Percentiles rank a stretch among this genome's conserved stretches.
phyloP scores from a whole-genome alignment of 441 rosid species.

The Adansonia grandidieri region DNA sequence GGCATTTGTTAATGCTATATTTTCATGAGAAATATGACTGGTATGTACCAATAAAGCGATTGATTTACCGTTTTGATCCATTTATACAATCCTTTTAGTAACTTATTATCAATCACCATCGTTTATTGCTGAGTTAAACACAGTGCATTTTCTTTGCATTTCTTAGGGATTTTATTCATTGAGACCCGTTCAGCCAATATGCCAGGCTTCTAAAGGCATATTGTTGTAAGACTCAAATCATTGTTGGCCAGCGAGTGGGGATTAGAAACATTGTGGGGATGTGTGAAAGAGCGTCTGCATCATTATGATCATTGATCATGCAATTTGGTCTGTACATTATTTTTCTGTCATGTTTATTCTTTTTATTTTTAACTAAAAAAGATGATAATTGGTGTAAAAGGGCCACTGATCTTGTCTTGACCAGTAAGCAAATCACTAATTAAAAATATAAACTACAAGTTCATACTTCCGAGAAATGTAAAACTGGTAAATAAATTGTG shows the following conservation, averaged over 20 bases:
- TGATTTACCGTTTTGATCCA: background rate
- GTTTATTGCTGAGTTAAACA: background rate
- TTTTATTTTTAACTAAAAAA: background rate
- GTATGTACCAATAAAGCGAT: background rate
- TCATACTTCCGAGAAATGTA: background rate
- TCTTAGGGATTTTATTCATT: background rate
- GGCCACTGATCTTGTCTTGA: background rate
- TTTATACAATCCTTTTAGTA: background rate
- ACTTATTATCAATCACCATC: background rate
- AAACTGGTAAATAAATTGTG: too few species aligned
- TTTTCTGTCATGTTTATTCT: background rate
- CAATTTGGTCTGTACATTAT: background rate
- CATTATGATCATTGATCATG: background rate
- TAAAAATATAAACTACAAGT: background rate
- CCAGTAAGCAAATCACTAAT: background rate
- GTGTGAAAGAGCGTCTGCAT: background rate
- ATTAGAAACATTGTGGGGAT: background rate
- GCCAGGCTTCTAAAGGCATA: background rate
- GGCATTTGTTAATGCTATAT: conserved; percentile 83
- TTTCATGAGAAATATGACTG: conserved; percentile 51
- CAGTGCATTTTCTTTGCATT: conserved; percentile 3
- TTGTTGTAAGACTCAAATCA: conserved; percentile 1
- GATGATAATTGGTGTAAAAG: background rate
- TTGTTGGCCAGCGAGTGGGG: background rate
- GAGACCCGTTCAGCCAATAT: background rate